These are phyloP conservation scores for Nymphaea thermarum DNA, from an alignment of 164 flowering plant genomes.

Conservation along the genomic window DNA sequence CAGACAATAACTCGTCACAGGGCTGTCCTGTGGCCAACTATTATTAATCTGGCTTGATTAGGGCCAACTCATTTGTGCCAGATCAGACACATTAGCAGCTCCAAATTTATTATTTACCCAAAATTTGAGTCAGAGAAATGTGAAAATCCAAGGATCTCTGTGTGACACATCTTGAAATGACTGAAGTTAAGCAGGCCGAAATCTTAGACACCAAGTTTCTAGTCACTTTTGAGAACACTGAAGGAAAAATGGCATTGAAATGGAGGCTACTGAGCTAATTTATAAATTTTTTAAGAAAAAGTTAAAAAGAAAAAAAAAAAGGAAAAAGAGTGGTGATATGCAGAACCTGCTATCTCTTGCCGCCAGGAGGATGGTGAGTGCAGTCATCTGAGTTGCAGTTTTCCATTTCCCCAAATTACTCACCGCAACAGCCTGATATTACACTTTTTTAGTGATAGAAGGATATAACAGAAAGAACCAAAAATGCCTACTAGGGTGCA, in stretches of 20 bases:
- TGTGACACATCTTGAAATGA: not conserved
- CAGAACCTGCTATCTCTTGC: conserved; percentile 69
- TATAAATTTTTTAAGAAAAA: too few relatives aligned
- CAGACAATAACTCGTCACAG: too few relatives aligned
- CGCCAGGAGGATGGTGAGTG: conserved; percentile 75
- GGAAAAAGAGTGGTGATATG: not conserved
- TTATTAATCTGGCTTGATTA: too few relatives aligned
- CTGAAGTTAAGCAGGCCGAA: not conserved
- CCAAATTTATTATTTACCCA: too few relatives aligned
- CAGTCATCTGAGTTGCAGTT: conserved; percentile 92
- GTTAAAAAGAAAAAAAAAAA: too few relatives aligned
- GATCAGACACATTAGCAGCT: too few relatives aligned
- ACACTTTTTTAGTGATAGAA: not conserved
- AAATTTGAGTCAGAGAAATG: too few relatives aligned
- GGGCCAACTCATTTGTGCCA: too few relatives aligned
- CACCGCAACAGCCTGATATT: conserved; percentile 84
- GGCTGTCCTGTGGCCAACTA: too few relatives aligned
- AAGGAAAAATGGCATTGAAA: not conserved
- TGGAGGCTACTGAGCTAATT: too few relatives aligned
- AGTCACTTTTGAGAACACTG: not conserved
- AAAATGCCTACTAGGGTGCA: not conserved
- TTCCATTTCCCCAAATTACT: conserved; percentile 96
- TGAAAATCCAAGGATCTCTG: too few relatives aligned
- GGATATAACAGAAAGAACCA: not conserved
- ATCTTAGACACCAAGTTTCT: not conserved